phyloP scores from a whole-genome alignment of 352 stramenopile genomes.

The Peronospora tabacina region DNA sequence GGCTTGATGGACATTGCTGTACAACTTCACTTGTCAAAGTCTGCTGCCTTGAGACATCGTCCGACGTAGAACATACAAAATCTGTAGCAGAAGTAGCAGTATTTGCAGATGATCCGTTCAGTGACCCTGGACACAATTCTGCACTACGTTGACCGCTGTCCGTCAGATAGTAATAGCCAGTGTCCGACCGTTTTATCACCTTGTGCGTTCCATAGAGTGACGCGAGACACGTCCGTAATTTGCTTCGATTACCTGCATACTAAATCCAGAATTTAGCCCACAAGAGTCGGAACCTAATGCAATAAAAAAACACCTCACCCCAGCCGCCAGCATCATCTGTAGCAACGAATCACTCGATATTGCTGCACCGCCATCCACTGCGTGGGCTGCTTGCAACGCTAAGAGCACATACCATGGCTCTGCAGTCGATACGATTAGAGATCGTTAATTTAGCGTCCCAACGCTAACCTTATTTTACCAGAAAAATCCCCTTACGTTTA shows the following conservation, averaged over 20 bases:
- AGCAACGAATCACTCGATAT: conserved; percentile 39
- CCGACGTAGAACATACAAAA: background rate
- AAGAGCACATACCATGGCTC: conserved; percentile 76
- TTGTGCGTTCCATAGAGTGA: conserved; percentile 52
- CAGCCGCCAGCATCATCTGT: conserved; percentile 38
- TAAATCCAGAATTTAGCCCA: conserved; percentile 12
- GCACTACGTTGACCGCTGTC: conserved; percentile 44
- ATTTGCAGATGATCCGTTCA: conserved; percentile 3
- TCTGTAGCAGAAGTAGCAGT: background rate
- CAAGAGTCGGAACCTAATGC: background rate
- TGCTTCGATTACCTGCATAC: conserved; percentile 45
- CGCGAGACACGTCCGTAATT: conserved; percentile 50
- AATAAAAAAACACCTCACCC: conserved; percentile 25
- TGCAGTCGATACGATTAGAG: conserved; percentile 13
- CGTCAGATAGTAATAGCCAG: conserved; percentile 48
- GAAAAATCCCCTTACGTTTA: conserved; percentile 41
- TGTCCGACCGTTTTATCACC: conserved; percentile 39
- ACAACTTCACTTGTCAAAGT: conserved; percentile 1
- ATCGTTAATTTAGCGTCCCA: no score
- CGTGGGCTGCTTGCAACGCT: conserved; percentile 34
- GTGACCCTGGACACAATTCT: conserved; percentile 35
- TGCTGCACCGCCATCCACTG: conserved; percentile 28
- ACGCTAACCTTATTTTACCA: background rate
- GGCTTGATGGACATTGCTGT: conserved; percentile 7
- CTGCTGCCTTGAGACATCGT: background rate